Evolutionary conservation across 108 stramenopile genomes (phyloP).

Genomic region (Cyclotella choctawhatcheeana): DNA sequence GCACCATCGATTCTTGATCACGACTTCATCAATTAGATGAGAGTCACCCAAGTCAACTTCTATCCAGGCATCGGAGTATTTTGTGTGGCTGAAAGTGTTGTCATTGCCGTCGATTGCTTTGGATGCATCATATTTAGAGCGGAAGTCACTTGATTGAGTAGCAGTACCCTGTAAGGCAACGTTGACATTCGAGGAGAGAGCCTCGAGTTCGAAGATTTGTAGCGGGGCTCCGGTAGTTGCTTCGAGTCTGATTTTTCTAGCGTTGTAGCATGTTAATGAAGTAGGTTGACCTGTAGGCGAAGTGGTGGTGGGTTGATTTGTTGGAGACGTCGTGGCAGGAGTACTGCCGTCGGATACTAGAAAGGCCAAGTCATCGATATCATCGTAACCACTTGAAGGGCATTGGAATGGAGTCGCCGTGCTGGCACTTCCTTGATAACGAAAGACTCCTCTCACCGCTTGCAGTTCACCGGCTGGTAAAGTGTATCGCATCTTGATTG

Average conservation of each 20-base stretch:
- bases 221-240: background rate
- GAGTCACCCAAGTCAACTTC: background rate
- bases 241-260: background rate
- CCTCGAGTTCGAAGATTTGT: background rate
- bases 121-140: background rate
- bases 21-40: background rate
- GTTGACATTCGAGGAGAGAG: background rate
- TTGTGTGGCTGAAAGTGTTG: background rate
- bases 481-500: conserved; percentile 16
- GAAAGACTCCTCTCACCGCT: conserved; percentile 13
- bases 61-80: background rate
- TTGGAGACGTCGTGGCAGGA: background rate
- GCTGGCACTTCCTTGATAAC: background rate
- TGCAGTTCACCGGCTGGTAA: conserved; percentile 18
- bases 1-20: background rate
- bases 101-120: conserved; percentile 3
- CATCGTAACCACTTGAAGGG: conserved; percentile 21
- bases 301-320: background rate
- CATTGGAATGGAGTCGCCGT: conserved; percentile 8
- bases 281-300: background rate
- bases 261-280: conserved; percentile 3
- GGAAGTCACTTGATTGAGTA: background rate
- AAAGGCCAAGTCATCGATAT: conserved; percentile 19
- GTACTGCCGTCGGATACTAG: background rate
- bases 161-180: background rate